phyloP scores from a whole-genome alignment of 192 early-diverging fungal genomes.

The Rhizophagus clarus region DNA sequence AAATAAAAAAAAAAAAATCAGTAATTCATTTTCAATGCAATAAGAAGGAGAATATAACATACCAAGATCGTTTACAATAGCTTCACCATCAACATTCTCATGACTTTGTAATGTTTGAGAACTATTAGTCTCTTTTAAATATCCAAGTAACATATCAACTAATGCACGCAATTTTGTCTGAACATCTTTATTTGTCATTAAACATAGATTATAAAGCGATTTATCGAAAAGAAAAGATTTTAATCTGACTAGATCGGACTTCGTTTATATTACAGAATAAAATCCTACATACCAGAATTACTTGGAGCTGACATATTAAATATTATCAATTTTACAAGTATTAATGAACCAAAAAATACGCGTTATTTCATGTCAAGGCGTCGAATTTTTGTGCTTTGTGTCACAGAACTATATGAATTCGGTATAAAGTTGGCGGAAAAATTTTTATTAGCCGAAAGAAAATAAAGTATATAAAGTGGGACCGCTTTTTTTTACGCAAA shows the following conservation, averaged over 20 bases:
- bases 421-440: too few species aligned
- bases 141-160: constrained; percentile 17
- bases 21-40: not conserved
- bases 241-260: too few species aligned
- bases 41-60: not conserved
- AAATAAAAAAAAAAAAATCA: not conserved
- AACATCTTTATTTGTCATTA: not conserved
- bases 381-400: too few species aligned
- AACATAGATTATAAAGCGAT: too few species aligned
- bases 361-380: too few species aligned
- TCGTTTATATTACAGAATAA: too few species aligned
- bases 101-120: not conserved
- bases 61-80: constrained; percentile 2
- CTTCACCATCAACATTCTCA: not conserved
- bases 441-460: too few species aligned
- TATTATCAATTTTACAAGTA: too few species aligned
- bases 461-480: too few species aligned
- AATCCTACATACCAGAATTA: not conserved
- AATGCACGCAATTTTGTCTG: constrained; percentile 9
- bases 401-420: too few species aligned
- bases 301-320: not conserved
- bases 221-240: too few species aligned
- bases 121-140: not conserved
- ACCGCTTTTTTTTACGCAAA: not conserved
- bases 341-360: too few species aligned